Percentiles rank a stretch among this genome's conserved stretches.
phyloP scores from a whole-genome alignment of 1,284 basidiomycete species.

The Rhizoctonia solani region DNA sequence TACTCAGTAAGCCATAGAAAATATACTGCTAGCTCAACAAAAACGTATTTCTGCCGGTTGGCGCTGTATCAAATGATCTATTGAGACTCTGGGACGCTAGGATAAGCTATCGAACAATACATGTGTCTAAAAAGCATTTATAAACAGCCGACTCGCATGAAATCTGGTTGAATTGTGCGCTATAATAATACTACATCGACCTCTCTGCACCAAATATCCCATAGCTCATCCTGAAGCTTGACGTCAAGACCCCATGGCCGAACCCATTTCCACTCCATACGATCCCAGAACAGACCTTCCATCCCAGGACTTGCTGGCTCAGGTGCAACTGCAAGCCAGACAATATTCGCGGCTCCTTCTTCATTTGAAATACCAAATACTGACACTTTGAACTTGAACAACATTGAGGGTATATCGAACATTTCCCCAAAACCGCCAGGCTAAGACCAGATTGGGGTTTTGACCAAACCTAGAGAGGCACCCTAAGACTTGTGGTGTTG shows the following conservation, averaged over 20 bases:
- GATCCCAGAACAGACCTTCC: conserved; percentile 35
- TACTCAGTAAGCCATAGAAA: too few species aligned
- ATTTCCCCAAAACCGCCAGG: neutral
- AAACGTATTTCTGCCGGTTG: too few species aligned
- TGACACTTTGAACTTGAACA: neutral
- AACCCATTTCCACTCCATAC: conserved; percentile 33
- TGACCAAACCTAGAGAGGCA: neutral
- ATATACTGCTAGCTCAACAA: too few species aligned
- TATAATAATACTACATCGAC: neutral
- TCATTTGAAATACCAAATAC: conserved; percentile 30
- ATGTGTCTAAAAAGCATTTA: too few species aligned
- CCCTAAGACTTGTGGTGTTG: neutral
- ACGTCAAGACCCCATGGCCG: conserved; percentile 29
- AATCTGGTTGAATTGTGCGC: too few species aligned
- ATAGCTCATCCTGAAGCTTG: conserved; percentile 18
- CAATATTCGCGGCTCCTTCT: conserved; percentile 28
- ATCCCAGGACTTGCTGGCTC: conserved; percentile 23
- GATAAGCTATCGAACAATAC: too few species aligned
- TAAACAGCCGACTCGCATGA: too few species aligned
- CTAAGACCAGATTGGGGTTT: neutral
- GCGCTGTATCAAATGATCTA: too few species aligned
- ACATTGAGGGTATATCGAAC: too few species aligned
- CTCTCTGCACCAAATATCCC: conserved; percentile 27
- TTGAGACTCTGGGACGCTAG: too few species aligned
- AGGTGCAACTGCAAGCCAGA: conserved; percentile 19